Evolutionary conservation across 1,139 yeast genomes (phyloP).

Genomic region (Taphrina pruni): DNA sequence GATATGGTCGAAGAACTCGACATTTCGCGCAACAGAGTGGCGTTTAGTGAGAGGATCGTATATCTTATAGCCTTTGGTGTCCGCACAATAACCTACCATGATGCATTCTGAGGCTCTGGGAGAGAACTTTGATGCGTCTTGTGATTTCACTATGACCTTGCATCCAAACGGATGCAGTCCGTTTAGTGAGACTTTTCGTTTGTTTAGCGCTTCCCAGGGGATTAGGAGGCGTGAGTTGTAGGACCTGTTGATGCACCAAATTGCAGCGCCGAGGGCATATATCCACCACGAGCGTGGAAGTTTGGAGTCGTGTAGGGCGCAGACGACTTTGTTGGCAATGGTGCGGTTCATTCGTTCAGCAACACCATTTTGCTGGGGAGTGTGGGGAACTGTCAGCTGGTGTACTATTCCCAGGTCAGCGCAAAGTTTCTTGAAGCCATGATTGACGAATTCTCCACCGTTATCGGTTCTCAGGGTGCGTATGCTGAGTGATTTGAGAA

Average conservation of each 20-base stretch:
- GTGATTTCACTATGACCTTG: too few relatives aligned
- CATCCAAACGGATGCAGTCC: background rate
- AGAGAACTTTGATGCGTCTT: background rate
- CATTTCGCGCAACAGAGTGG: background rate
- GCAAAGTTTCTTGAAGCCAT: background rate
- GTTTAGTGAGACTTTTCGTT: background rate
- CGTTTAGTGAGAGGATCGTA: background rate
- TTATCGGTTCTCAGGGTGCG: background rate
- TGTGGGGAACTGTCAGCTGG: background rate
- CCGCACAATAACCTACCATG: background rate
- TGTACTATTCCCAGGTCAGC: background rate
- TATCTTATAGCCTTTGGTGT: background rate
- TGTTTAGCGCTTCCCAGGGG: background rate
- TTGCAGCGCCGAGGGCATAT: background rate
- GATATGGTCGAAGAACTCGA: background rate
- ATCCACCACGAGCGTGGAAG: background rate
- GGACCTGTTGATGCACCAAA: background rate
- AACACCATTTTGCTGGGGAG: slow-evolving; percentile 42
- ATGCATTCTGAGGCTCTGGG: background rate
- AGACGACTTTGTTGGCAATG: background rate
- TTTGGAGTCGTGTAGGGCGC: background rate
- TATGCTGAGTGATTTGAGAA: too few relatives aligned
- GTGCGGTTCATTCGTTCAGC: slow-evolving; percentile 41
- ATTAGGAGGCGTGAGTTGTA: background rate
- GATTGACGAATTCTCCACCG: background rate